These are phyloP conservation scores for Apiotrichum mycotoxinovorans DNA, from an alignment of 1,284 basidiomycete species.

Conservation along the genomic window DNA sequence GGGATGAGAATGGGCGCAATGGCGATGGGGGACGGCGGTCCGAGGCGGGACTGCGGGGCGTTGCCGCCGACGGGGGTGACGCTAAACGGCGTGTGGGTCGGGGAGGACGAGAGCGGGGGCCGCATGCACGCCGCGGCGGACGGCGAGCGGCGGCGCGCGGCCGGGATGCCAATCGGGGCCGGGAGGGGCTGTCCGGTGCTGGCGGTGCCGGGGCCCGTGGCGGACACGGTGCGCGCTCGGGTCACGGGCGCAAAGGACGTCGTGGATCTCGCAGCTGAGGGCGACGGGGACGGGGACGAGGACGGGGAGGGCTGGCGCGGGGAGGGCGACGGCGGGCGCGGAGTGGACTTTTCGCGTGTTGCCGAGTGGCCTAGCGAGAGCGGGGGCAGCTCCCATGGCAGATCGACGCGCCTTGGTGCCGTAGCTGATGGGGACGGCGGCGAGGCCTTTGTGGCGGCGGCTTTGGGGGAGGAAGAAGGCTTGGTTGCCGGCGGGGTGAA, in stretches of 20 bases:
- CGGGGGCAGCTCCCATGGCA: not conserved
- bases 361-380: not conserved
- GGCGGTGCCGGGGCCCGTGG: not conserved
- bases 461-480: not conserved
- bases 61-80: not conserved
- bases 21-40: too few species aligned
- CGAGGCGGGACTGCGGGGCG: not conserved
- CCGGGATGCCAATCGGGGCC: constrained; percentile 9
- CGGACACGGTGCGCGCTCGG: too few species aligned
- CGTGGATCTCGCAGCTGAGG: too few species aligned
- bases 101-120: not conserved
- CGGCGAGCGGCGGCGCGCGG: not conserved
- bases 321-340: too few species aligned
- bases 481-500: not conserved
- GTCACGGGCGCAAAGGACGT: too few species aligned
- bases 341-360: too few species aligned
- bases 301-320: not conserved
- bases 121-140: not conserved
- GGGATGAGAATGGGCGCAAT: not conserved
- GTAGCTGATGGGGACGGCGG: not conserved
- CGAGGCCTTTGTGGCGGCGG: not conserved
- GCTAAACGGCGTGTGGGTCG: constrained; percentile 5
- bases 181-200: not conserved
- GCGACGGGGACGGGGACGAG: too few species aligned
- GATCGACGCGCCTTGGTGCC: not conserved